phyloP scores from a whole-genome alignment of 352 stramenopile species.

The Aphanomyces cochlioides region DNA sequence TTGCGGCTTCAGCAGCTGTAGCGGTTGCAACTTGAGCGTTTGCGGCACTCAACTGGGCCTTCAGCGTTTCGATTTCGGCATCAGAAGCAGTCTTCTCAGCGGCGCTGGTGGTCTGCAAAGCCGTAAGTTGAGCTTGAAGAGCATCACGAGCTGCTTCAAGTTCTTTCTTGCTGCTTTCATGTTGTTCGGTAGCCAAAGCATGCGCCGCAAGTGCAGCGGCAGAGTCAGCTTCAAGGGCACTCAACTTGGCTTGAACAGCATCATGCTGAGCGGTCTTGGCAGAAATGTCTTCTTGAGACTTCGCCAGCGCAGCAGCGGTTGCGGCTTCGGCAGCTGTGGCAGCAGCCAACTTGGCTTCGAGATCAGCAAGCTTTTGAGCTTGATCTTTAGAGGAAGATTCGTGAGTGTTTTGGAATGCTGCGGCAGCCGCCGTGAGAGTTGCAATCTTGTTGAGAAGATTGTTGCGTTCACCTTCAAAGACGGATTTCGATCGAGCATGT shows the following conservation, averaged over 20 bases:
- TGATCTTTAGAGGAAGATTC: background rate
- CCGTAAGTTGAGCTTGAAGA: constrained; percentile 7
- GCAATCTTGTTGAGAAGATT: background rate
- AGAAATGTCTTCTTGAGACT: background rate
- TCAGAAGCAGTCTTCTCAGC: constrained; percentile 9
- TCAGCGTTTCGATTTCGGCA: background rate
- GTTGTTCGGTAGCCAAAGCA: background rate
- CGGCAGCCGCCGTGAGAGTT: background rate
- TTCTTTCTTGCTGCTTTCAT: background rate
- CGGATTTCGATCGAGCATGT: constrained; percentile 10
- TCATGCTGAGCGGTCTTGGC: constrained; percentile 18
- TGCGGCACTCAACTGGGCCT: background rate
- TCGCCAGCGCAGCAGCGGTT: background rate
- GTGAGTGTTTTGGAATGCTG: background rate
- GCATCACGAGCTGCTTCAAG: constrained; percentile 6
- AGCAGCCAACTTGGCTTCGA: constrained; percentile 16
- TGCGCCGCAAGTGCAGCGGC: constrained; percentile 17
- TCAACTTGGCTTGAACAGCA: constrained; percentile 3
- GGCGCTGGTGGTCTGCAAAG: constrained; percentile 8
- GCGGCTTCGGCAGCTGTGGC: background rate
- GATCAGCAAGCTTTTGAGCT: background rate
- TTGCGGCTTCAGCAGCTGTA: constrained; percentile 6
- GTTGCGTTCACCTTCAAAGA: constrained; percentile 16
- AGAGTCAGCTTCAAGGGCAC: constrained; percentile 13
- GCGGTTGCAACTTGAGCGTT: constrained; percentile 2